Evolutionary conservation across 2,329 filamentous ascomycete species (phyloP).

Genomic region (Aspergillus viridinutans): DNA sequence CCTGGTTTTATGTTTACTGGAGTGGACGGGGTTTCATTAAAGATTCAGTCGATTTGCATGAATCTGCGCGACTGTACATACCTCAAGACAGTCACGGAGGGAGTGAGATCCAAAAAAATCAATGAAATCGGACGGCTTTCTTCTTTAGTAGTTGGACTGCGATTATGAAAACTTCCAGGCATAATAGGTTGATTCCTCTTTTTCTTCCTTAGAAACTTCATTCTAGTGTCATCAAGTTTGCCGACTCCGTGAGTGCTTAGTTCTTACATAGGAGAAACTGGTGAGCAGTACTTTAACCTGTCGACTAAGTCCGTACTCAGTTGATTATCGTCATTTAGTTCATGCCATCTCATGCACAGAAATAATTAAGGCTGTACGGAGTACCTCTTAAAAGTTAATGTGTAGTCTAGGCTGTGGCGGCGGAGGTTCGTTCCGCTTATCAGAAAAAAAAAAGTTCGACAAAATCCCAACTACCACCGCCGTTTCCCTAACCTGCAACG

Average conservation of each 20-base stretch:
- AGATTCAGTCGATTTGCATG: constrained; percentile 41
- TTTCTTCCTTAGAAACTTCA: constrained; percentile 10
- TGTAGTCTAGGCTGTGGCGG: too few species aligned
- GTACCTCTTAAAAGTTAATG: neutral
- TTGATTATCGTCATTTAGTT: neutral
- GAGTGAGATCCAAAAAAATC: constrained; percentile 36
- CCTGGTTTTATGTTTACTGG: constrained; percentile 37
- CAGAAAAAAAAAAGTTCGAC: constrained; percentile 28
- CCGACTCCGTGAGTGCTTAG: too few species aligned
- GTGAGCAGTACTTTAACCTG: neutral
- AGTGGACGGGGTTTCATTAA: constrained; percentile 39
- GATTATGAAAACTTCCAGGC: constrained; percentile 36
- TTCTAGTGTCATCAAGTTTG: neutral
- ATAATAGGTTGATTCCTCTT: constrained; percentile 20
- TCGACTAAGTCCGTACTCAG: neutral
- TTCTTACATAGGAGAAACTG: neutral
- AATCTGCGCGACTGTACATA: constrained; percentile 41
- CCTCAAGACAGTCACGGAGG: constrained; percentile 34
- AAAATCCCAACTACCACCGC: constrained; percentile 35
- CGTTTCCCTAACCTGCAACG: constrained; percentile 75
- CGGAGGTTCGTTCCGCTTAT: too few species aligned
- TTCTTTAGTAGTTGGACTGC: constrained; percentile 40
- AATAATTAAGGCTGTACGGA: neutral
- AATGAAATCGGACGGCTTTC: constrained; percentile 37
- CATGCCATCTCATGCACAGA: neutral